Conservation (phyloP, 2,329 filamentous ascomycete species). For the Aspergillus sclerotialis region DNA sequence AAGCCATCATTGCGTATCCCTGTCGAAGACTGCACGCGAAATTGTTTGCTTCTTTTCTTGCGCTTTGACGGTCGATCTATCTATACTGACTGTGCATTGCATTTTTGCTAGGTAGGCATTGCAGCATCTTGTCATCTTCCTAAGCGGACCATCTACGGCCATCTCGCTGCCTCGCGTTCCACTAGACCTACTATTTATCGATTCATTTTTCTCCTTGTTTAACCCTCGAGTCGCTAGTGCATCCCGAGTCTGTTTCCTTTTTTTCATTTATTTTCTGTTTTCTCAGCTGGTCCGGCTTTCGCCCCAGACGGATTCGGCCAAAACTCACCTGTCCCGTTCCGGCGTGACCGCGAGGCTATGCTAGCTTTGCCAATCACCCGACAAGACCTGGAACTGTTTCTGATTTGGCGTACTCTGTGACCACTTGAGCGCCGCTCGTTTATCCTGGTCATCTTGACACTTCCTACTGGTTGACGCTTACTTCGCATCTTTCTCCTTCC, state of each 20-base stretch:
- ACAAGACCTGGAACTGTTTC: conserved; percentile 17
- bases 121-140: too few relatives aligned
- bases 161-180: too few relatives aligned
- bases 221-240: too few relatives aligned
- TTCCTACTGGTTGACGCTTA: too few relatives aligned
- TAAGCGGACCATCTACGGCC: too few relatives aligned
- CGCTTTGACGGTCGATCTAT: too few relatives aligned
- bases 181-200: too few relatives aligned
- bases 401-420: conserved; percentile 18
- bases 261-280: conserved; percentile 8
- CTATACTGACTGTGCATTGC: conserved; percentile 14
- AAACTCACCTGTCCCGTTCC: conserved; percentile 9
- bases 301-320: conserved; percentile 10
- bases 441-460: conserved; percentile 18
- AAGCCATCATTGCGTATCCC: too few relatives aligned
- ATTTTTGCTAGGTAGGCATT: conserved; percentile 17
- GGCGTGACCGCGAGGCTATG: conserved; percentile 24
- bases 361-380: conserved; percentile 27
- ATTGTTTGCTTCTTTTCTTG: too few relatives aligned
- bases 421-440: conserved; percentile 18
- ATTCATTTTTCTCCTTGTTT: too few relatives aligned
- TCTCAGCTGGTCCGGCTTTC: conserved; percentile 8
- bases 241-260: conserved; percentile 10
- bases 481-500: conserved; percentile 14
- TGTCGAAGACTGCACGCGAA: too few relatives aligned